Conservation (phyloP, 257 asterid species). For the Petunia secreta region DNA sequence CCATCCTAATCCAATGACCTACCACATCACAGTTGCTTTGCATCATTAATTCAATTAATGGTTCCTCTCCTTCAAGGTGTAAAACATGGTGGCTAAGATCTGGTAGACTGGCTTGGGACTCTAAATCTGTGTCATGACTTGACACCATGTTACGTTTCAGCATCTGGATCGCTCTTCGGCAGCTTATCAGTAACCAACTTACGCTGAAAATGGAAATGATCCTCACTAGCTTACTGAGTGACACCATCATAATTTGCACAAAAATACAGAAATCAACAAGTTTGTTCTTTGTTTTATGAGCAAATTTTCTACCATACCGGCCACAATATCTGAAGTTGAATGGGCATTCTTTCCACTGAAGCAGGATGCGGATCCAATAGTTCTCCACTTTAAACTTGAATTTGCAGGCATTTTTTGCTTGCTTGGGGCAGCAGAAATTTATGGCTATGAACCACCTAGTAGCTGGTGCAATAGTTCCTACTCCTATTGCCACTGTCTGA, state of each 20-base stretch:
- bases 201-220: slow-evolving; percentile 51
- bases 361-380: slow-evolving; percentile 61
- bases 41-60: slow-evolving; percentile 63
- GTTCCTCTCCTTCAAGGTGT: slow-evolving; percentile 87
- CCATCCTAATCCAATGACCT: slow-evolving; percentile 62
- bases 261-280: slow-evolving; percentile 50
- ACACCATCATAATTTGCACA: slow-evolving; percentile 59
- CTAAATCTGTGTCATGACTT: slow-evolving; percentile 40
- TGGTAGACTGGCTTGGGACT: slow-evolving; percentile 34
- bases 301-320: slow-evolving; percentile 47
- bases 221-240: slow-evolving; percentile 64
- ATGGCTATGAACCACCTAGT: slow-evolving; percentile 66
- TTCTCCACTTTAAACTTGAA: slow-evolving; percentile 46
- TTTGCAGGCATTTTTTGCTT: slow-evolving; percentile 29
- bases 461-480: slow-evolving; percentile 77
- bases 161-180: slow-evolving; percentile 36
- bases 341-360: slow-evolving; percentile 57
- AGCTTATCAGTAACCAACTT: slow-evolving; percentile 38
- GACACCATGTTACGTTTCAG: slow-evolving; percentile 37
- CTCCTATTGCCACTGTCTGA: slow-evolving; percentile 61
- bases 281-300: slow-evolving; percentile 45
- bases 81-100: slow-evolving; percentile 64
- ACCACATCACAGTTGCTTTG: slow-evolving; percentile 54
- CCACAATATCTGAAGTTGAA: slow-evolving; percentile 48
- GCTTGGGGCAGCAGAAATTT: slow-evolving; percentile 62